phyloP scores from a whole-genome alignment of 2,329 filamentous ascomycete genomes.

The Fusarium sp. region DNA sequence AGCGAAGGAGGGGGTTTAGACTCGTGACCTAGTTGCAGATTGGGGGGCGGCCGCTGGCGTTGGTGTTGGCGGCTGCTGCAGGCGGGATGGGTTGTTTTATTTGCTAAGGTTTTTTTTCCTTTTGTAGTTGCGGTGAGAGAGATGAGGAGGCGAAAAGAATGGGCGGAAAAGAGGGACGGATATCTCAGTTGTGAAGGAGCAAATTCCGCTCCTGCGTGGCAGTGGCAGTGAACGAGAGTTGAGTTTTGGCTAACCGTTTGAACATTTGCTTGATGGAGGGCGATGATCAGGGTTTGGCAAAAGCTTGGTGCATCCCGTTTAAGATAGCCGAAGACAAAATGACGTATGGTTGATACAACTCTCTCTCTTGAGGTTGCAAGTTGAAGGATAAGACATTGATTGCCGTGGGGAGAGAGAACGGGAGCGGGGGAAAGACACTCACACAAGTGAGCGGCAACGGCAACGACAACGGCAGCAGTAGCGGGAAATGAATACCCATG shows the following conservation, averaged over 20 bases:
- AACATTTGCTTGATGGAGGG: neutral
- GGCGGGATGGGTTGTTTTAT: slow-evolving; percentile 7
- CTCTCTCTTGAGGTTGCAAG: neutral
- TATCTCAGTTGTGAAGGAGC: neutral
- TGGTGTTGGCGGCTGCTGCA: slow-evolving; percentile 15
- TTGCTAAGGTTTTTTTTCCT: neutral
- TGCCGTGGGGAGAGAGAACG: slow-evolving; percentile 2
- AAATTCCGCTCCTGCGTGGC: neutral
- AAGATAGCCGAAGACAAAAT: slow-evolving; percentile 14
- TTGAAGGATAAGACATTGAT: neutral
- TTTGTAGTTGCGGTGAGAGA: slow-evolving; percentile 31
- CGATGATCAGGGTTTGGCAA: slow-evolving; percentile 25
- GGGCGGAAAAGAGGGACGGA: neutral
- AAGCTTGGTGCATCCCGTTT: slow-evolving; percentile 20
- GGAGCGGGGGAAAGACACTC: neutral
- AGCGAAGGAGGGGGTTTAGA: slow-evolving; percentile 9
- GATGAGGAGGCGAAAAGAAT: neutral
- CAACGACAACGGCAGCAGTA: slow-evolving; percentile 6
- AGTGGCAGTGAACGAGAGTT: neutral
- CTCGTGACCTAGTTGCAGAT: slow-evolving; percentile 21
- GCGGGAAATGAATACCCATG: neutral
- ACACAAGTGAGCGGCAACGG: slow-evolving; percentile 11
- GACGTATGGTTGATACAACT: slow-evolving; percentile 22
- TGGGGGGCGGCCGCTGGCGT: neutral
- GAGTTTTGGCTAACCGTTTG: neutral